phyloP scores from a whole-genome alignment of 148 eudicot genomes.

The Dysphania ambrosioides region DNA sequence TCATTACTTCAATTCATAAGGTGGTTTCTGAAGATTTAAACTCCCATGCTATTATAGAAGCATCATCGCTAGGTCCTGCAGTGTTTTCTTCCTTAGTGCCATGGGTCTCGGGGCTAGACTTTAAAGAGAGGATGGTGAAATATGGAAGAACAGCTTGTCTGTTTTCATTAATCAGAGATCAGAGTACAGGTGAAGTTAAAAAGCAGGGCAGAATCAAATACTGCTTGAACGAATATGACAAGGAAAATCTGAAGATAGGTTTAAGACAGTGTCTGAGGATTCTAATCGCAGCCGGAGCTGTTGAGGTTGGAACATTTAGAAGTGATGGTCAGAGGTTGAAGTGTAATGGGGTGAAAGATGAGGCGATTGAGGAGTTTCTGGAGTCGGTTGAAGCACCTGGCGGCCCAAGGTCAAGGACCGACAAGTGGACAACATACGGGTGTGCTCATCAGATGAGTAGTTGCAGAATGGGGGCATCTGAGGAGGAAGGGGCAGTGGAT shows the following conservation, averaged over 20 bases:
- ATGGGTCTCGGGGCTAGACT: slow-evolving; percentile 75
- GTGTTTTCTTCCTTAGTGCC: slow-evolving; percentile 50
- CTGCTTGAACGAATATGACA: slow-evolving; percentile 39
- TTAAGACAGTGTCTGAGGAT: slow-evolving; percentile 63
- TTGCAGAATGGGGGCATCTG: slow-evolving; percentile 66
- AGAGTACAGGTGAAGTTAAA: slow-evolving; percentile 59
- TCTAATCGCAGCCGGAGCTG: slow-evolving; percentile 71
- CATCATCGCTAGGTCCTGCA: slow-evolving; percentile 53
- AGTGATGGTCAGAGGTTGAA: slow-evolving; percentile 78
- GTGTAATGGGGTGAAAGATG: slow-evolving; percentile 46
- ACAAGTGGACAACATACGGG: slow-evolving; percentile 59
- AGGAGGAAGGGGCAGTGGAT: slow-evolving; percentile 74
- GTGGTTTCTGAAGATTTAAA: slow-evolving; percentile 49
- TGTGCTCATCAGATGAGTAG: slow-evolving; percentile 96
- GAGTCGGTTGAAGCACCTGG: slow-evolving; percentile 52
- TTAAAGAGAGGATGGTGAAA: slow-evolving; percentile 57
- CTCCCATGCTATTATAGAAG: slow-evolving; percentile 54
- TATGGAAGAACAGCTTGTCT: slow-evolving; percentile 60
- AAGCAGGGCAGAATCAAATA: slow-evolving; percentile 50
- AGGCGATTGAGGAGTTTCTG: slow-evolving; percentile 70
- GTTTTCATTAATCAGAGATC: slow-evolving; percentile 58
- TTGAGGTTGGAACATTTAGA: slow-evolving; percentile 79
- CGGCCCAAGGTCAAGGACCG: slow-evolving; percentile 53
- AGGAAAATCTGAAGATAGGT: slow-evolving; percentile 54
- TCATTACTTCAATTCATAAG: slow-evolving; percentile 72